Percentiles rank a stretch among this genome's conserved stretches.
Conservation (phyloP, 2,329 filamentous ascomycete species). For the Aspergillus pseudoterreus region DNA sequence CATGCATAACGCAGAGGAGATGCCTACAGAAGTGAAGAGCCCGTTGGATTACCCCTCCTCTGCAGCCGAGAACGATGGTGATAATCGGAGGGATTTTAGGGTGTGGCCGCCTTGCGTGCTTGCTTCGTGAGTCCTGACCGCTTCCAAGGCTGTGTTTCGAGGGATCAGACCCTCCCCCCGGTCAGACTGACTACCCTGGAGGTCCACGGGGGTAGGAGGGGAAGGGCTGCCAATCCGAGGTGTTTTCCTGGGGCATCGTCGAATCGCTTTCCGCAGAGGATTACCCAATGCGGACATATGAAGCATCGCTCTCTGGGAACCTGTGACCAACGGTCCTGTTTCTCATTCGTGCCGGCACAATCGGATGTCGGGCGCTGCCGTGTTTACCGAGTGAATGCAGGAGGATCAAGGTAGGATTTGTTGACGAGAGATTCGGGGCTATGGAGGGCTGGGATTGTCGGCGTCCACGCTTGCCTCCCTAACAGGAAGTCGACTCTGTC, state of each 20-base stretch:
- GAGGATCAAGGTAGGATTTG: constrained; percentile 6
- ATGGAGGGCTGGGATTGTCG: too few species aligned
- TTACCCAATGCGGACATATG: not conserved
- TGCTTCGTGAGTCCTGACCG: constrained; percentile 8
- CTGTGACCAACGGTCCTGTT: constrained; percentile 9
- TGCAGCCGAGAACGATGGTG: constrained; percentile 1
- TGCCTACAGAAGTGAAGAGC: too few species aligned
- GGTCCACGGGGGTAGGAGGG: constrained; percentile 17
- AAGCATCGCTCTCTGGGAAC: not conserved
- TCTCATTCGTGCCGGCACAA: constrained; percentile 12
- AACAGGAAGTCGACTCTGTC: too few species aligned
- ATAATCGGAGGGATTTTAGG: constrained; percentile 9
- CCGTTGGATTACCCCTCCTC: constrained; percentile 1
- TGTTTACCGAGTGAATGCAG: constrained; percentile 2
- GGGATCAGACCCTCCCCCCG: constrained; percentile 6
- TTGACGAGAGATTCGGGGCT: not conserved
- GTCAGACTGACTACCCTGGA: constrained; percentile 19
- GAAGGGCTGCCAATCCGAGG: constrained; percentile 6
- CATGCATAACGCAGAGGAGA: not conserved
- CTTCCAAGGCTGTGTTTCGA: constrained; percentile 4
- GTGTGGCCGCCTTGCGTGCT: constrained; percentile 15
- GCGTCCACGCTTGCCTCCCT: too few species aligned
- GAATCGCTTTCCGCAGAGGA: not conserved
- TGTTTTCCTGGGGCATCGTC: not conserved
- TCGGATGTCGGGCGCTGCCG: constrained; percentile 9